phyloP scores from a whole-genome alignment of 306 rosid species.

The Prunus davidiana region DNA sequence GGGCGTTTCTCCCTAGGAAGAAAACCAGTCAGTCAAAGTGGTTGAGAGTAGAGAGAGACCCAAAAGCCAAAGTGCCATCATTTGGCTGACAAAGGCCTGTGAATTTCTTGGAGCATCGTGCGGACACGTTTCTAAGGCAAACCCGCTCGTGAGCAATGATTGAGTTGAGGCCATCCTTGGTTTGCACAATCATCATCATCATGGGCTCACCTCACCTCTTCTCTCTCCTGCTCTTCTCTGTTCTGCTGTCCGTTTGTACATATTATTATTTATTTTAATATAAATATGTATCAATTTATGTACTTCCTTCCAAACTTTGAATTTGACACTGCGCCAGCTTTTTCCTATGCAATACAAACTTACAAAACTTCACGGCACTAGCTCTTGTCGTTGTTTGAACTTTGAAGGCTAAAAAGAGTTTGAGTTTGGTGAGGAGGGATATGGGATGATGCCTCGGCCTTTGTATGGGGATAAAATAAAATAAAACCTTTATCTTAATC shows the following conservation, averaged over 20 bases:
- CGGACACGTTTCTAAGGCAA: conserved; percentile 46
- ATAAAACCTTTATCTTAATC: background rate
- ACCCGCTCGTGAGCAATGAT: conserved; percentile 74
- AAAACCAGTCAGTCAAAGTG: conserved; percentile 36
- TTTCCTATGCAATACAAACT: background rate
- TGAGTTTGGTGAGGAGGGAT: background rate
- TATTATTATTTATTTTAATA: too few relatives aligned
- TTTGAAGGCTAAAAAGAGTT: background rate
- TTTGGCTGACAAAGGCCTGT: conserved; percentile 28
- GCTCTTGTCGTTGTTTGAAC: background rate
- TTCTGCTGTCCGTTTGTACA: background rate
- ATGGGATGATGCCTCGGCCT: background rate
- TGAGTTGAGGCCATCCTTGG: conserved; percentile 36
- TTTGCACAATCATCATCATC: conserved; percentile 38
- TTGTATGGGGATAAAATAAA: background rate
- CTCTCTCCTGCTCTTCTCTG: background rate
- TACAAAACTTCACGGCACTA: background rate
- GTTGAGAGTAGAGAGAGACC: background rate
- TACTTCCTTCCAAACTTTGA: background rate
- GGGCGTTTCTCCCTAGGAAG: too few relatives aligned
- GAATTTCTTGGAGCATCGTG: conserved; percentile 37
- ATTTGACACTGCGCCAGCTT: background rate
- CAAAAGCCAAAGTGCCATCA: conserved; percentile 27
- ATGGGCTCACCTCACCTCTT: background rate
- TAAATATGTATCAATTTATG: background rate